These are phyloP conservation scores for Myrica gale DNA, from an alignment of 306 rosid species.

Conservation along the genomic window DNA sequence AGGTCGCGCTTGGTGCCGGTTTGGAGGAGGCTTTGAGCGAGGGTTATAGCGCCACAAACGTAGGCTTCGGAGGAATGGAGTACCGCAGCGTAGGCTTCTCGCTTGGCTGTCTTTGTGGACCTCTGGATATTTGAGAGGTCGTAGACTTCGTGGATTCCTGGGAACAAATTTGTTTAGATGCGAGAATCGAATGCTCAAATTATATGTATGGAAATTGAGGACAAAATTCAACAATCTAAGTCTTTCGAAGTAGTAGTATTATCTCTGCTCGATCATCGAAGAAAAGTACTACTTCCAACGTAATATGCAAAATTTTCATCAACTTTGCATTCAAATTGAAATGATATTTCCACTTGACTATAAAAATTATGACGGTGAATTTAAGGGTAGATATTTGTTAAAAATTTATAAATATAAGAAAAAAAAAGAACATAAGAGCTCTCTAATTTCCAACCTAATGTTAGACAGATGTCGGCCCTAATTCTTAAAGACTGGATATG, in stretches of 20 bases:
- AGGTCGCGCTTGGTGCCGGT: slow-evolving; percentile 83
- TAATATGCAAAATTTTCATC: too few species aligned
- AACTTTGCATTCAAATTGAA: too few species aligned
- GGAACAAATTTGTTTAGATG: neutral
- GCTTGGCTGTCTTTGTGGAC: slow-evolving; percentile 39
- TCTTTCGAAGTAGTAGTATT: too few species aligned
- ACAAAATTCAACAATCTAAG: too few species aligned
- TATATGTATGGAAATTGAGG: too few species aligned
- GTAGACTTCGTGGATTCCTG: slow-evolving; percentile 72
- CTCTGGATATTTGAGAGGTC: slow-evolving; percentile 55
- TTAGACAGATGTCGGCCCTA: too few species aligned
- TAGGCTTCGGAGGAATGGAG: slow-evolving; percentile 74
- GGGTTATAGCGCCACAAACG: slow-evolving; percentile 84
- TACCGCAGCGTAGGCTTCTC: slow-evolving; percentile 84
- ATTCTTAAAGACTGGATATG: neutral
- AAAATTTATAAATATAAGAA: neutral
- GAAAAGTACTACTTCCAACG: too few species aligned
- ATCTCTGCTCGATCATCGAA: too few species aligned
- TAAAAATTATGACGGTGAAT: neutral
- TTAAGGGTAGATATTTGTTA: neutral
- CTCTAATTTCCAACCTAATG: neutral
- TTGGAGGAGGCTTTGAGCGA: slow-evolving; percentile 72
- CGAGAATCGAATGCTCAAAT: too few species aligned
- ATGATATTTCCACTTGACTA: neutral
- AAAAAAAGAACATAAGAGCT: neutral